Evolutionary conservation across 2,329 filamentous ascomycete species (phyloP), one percentile per base, ranked within the genome.

Genomic region (Aspergillus proliferans): DNA sequence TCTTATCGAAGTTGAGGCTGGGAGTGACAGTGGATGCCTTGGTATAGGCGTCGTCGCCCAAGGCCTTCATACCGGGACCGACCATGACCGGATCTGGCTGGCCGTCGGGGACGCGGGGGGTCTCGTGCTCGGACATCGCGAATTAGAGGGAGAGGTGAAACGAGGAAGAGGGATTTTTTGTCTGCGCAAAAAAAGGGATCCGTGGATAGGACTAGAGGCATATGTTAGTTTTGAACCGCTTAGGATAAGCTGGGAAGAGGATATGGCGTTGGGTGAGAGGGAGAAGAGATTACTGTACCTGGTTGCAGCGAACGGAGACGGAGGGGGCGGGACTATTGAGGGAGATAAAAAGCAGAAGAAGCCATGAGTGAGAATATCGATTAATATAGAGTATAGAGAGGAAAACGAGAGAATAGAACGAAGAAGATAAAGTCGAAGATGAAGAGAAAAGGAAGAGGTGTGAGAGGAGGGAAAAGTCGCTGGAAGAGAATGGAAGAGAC

Each of bases 1-100:
- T 47, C 47, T 58, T 55, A 44, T 62, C 64, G 15, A 50, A 36
- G 26, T 54, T 51, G 39, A 61, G 47, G 41, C 55, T 54, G 21
- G 65, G 64, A 22, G 64, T 67, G 12, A 52, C 61, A 54, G 52
- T 61, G 12, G 62, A 59, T 7, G 65, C 62, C 38, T 60, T 47
- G 18, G 51, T 48, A 47, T 66, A 66, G 6, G 62, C 60, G 8
- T 59, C 56, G 28, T 64, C 52, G 24, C 52, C 58, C 43, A 65
- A 43, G 14, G 58, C 56, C 36, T 58, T 56, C 38, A 65, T 45
- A 6, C 59, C 60, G 15, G 63, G 56, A 6, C 62, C 62, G 43
- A 67, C 60, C 14, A 64, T 49, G 18, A 64, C 56, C 5, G 63
- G 62, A 45, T 66, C 55, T 45, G 61, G 64, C 48, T 65, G 63